Conservation (phyloP, 306 rosid species). For the Morella rubra region DNA sequence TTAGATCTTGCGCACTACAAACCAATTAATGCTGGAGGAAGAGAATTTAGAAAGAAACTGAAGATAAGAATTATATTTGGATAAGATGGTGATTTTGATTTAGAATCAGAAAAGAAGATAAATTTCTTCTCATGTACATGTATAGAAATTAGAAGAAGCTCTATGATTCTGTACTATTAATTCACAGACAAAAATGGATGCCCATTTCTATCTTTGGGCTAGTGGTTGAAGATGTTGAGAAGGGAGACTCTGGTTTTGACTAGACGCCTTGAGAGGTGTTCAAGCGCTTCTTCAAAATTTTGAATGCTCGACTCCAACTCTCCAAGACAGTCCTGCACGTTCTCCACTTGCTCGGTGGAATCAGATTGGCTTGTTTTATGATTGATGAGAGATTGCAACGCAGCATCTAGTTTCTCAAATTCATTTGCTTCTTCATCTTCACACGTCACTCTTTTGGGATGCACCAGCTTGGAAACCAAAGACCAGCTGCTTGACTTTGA, state of each 20-base stretch:
- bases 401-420: slow-evolving; percentile 22
- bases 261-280: slow-evolving; percentile 32
- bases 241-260: slow-evolving; percentile 34
- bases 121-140: not conserved
- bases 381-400: slow-evolving; percentile 14
- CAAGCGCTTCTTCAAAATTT: slow-evolving; percentile 35
- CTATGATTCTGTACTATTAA: not conserved
- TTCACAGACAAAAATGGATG: not conserved
- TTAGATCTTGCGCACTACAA: too few relatives aligned
- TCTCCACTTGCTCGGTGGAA: not conserved
- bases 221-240: slow-evolving; percentile 28
- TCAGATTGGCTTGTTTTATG: slow-evolving; percentile 8
- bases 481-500: slow-evolving; percentile 19
- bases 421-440: slow-evolving; percentile 23
- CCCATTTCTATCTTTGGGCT: not conserved
- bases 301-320: slow-evolving; percentile 35
- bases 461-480: slow-evolving; percentile 28
- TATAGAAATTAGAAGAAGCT: not conserved
- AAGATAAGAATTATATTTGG: too few relatives aligned
- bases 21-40: too few relatives aligned
- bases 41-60: too few relatives aligned
- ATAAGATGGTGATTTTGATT: too few relatives aligned
- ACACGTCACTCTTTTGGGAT: slow-evolving; percentile 23
- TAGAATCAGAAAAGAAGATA: not conserved
- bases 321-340: slow-evolving; percentile 22